Evolutionary conservation across 768 basidiomycete species (phyloP).

Genomic region (Amanita brunnescens): DNA sequence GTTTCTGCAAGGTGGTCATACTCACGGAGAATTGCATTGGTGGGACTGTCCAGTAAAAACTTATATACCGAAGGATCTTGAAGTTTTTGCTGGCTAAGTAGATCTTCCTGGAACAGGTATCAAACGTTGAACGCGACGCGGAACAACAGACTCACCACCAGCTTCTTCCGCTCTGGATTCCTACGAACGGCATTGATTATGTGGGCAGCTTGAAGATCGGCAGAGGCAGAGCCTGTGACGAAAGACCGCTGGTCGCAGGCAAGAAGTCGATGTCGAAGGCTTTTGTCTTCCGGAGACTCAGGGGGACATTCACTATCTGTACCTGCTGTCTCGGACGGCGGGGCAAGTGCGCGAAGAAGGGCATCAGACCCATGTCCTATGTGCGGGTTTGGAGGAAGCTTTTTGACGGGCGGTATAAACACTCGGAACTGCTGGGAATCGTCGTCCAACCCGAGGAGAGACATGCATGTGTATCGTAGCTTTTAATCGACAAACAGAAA

Average conservation of each 20-base stretch:
- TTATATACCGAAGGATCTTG: neutral
- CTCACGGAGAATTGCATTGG: slow-evolving; percentile 9
- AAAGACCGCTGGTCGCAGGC: slow-evolving; percentile 10
- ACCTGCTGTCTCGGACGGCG: neutral
- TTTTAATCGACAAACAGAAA: no score
- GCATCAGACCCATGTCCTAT: neutral
- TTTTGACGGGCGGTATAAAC: neutral
- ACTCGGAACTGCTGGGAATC: neutral
- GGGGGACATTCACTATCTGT: neutral
- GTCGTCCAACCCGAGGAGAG: neutral
- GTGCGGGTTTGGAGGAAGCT: neutral
- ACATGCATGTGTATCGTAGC: no score
- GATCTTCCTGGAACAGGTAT: slow-evolving; percentile 3
- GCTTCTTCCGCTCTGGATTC: slow-evolving; percentile 1
- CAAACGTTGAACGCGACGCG: neutral
- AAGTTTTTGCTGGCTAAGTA: slow-evolving; percentile 8
- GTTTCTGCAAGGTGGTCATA: neutral
- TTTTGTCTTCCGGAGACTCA: slow-evolving; percentile 2
- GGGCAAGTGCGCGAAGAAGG: neutral
- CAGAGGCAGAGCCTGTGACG: slow-evolving; percentile 8
- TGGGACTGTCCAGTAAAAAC: slow-evolving; percentile 9
- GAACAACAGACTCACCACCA: slow-evolving; percentile 5
- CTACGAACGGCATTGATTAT: slow-evolving; percentile 3
- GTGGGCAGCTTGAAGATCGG: slow-evolving; percentile 7
- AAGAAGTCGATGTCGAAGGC: slow-evolving; percentile 7